These are phyloP conservation scores for Suillus brevipes DNA, from an alignment of 768 basidiomycete species.

Conservation along the genomic window DNA sequence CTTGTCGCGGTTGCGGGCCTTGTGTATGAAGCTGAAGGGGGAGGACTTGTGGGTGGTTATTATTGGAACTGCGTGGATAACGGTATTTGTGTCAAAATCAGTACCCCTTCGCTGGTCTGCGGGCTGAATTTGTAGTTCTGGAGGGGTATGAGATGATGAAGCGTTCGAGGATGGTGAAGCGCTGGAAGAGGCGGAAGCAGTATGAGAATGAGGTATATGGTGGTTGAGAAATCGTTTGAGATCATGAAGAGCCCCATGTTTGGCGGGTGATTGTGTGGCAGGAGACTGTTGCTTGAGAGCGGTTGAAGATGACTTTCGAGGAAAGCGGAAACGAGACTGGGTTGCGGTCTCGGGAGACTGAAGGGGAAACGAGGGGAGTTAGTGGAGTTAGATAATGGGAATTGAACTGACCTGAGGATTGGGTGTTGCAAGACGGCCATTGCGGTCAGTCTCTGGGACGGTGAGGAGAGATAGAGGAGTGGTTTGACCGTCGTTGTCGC, in stretches of 20 bases:
- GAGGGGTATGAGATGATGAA: constrained; percentile 29
- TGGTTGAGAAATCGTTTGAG: constrained; percentile 94
- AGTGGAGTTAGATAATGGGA: constrained; percentile 8
- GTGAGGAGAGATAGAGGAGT: not conserved
- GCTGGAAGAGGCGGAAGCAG: constrained; percentile 21
- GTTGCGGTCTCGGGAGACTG: constrained; percentile 8
- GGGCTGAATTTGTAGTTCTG: constrained; percentile 34
- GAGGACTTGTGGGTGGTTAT: constrained; percentile 27
- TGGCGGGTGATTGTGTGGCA: constrained; percentile 21
- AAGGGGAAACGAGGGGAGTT: constrained; percentile 3
- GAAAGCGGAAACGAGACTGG: constrained; percentile 30
- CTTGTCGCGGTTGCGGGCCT: constrained; percentile 32
- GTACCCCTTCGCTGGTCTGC: constrained; percentile 36
- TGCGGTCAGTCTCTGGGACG: constrained; percentile 12
- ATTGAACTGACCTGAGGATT: not conserved
- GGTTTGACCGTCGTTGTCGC: not conserved
- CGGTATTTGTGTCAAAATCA: constrained; percentile 37
- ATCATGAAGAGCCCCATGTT: constrained; percentile 81
- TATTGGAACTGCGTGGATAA: constrained; percentile 33
- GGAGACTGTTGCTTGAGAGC: constrained; percentile 9
- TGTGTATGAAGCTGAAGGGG: constrained; percentile 34
- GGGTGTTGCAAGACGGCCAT: constrained; percentile 8
- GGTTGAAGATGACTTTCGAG: constrained; percentile 26
- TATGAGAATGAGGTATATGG: constrained; percentile 68
- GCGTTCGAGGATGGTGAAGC: constrained; percentile 29